Percentiles rank a stretch among this genome's conserved stretches.
These are phyloP conservation scores for Epichloe glyceriae DNA, from an alignment of 2,329 filamentous ascomycete genomes.

Conservation along the genomic window DNA sequence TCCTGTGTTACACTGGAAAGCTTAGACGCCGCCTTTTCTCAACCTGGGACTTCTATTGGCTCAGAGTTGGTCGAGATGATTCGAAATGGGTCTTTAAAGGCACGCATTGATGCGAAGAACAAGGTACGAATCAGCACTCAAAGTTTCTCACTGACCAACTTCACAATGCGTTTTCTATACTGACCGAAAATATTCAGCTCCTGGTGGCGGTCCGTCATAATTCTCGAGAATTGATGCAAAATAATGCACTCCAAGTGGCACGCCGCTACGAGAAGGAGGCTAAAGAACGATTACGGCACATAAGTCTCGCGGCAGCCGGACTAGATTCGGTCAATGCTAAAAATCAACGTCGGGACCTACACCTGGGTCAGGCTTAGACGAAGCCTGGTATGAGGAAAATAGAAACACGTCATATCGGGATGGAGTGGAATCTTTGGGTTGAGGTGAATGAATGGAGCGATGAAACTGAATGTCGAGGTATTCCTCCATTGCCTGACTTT, in stretches of 20 bases:
- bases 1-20: conserved; percentile 72
- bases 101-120: conserved; percentile 75
- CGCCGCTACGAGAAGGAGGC: conserved; percentile 62
- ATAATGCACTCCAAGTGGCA: conserved; percentile 52
- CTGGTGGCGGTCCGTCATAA: conserved; percentile 60
- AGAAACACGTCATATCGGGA: not conserved
- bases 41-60: conserved; percentile 49
- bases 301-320: conserved; percentile 63
- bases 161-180: not conserved
- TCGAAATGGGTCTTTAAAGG: conserved; percentile 53
- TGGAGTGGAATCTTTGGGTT: conserved; percentile 5
- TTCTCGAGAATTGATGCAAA: conserved; percentile 56
- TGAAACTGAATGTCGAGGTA: not conserved
- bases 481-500: not conserved
- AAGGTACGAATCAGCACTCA: conserved; percentile 31
- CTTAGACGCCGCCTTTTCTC: conserved; percentile 64
- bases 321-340: conserved; percentile 44
- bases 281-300: conserved; percentile 60
- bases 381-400: conserved; percentile 22
- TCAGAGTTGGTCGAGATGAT: conserved; percentile 72
- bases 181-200: conserved; percentile 30
- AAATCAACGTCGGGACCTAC: conserved; percentile 5
- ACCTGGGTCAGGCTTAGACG: conserved; percentile 13
- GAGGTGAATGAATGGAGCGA: not conserved
- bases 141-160: not conserved